These are phyloP conservation scores for Leucoagaricus sp. DNA, from an alignment of 1,284 basidiomycete species.

Conservation along the genomic window DNA sequence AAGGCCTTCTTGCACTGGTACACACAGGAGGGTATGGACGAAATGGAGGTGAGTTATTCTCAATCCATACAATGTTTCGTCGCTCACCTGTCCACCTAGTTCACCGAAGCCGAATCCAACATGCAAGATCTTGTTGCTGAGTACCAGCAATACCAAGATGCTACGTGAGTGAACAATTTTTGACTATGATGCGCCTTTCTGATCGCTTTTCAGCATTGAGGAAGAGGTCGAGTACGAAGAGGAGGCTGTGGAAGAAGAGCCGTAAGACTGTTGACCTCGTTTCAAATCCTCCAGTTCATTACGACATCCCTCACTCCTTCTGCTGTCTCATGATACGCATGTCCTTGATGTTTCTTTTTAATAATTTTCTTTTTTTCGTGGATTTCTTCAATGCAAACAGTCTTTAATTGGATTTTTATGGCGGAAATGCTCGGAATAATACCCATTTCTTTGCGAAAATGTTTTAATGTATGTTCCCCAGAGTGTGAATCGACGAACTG, in stretches of 20 bases:
- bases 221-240: slow-evolving; percentile 86
- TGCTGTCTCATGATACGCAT: slow-evolving; percentile 11
- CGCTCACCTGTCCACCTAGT: slow-evolving; percentile 40
- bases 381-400: slow-evolving; percentile 15
- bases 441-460: background rate
- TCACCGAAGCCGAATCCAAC: slow-evolving; percentile 96
- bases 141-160: slow-evolving; percentile 97
- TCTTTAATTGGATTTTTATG: slow-evolving; percentile 11
- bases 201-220: slow-evolving; percentile 52
- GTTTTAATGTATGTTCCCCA: too few relatives aligned
- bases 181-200: slow-evolving; percentile 11
- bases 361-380: slow-evolving; percentile 8
- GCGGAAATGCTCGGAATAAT: slow-evolving; percentile 14
- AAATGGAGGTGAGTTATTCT: slow-evolving; percentile 77
- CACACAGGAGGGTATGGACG: slow-evolving; percentile 98
- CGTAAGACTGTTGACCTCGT: slow-evolving; percentile 35
- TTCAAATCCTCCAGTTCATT: slow-evolving; percentile 13
- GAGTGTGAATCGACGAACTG: too few relatives aligned
- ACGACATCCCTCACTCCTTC: background rate
- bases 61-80: background rate
- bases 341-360: slow-evolving; percentile 17
- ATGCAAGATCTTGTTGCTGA: slow-evolving; percentile 94
- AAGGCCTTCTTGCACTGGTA: slow-evolving; percentile 99
- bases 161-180: slow-evolving; percentile 60
- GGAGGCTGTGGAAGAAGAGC: slow-evolving; percentile 60